phyloP scores from a whole-genome alignment of 2,329 filamentous ascomycete genomes.

The Thielaviopsis euricoi region DNA sequence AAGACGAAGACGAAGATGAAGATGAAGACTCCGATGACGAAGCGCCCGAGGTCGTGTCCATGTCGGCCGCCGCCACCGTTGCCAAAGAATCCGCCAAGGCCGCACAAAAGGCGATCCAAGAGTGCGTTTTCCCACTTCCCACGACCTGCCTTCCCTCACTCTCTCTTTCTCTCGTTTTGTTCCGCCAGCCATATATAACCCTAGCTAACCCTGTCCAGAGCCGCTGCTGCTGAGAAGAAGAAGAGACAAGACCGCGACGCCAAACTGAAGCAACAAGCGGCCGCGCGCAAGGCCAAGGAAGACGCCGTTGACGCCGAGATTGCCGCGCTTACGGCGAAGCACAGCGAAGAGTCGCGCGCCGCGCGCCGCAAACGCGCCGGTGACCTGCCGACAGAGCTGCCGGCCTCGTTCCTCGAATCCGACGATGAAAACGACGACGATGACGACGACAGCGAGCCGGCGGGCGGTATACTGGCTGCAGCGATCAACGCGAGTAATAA shows the following conservation, averaged over 20 bases:
- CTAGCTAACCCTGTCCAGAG: slow-evolving; percentile 19
- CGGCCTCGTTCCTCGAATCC: slow-evolving; percentile 38
- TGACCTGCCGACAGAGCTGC: slow-evolving; percentile 29
- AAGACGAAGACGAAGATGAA: neutral
- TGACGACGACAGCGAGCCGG: slow-evolving; percentile 14
- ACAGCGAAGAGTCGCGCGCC: neutral
- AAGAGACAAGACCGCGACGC: slow-evolving; percentile 39
- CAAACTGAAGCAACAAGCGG: slow-evolving; percentile 38
- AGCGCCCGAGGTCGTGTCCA: slow-evolving; percentile 43
- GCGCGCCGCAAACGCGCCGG: neutral
- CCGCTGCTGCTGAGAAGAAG: slow-evolving; percentile 33
- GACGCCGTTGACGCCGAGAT: slow-evolving; percentile 13
- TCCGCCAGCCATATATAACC: neutral
- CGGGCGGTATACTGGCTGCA: slow-evolving; percentile 23
- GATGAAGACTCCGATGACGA: slow-evolving; percentile 34
- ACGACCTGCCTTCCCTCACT: neutral
- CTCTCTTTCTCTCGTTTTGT: neutral
- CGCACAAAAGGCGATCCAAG: slow-evolving; percentile 31
- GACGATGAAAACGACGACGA: slow-evolving; percentile 26
- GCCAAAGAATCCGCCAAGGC: slow-evolving; percentile 29
- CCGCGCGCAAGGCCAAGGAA: slow-evolving; percentile 26
- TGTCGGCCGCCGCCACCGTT: slow-evolving; percentile 29
- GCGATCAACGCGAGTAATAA: neutral
- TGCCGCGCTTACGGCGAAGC: slow-evolving; percentile 9
- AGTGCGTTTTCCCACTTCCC: slow-evolving; percentile 23